phyloP scores from a whole-genome alignment of 192 early-diverging fungal genomes.

The Coemansia sp. region DNA sequence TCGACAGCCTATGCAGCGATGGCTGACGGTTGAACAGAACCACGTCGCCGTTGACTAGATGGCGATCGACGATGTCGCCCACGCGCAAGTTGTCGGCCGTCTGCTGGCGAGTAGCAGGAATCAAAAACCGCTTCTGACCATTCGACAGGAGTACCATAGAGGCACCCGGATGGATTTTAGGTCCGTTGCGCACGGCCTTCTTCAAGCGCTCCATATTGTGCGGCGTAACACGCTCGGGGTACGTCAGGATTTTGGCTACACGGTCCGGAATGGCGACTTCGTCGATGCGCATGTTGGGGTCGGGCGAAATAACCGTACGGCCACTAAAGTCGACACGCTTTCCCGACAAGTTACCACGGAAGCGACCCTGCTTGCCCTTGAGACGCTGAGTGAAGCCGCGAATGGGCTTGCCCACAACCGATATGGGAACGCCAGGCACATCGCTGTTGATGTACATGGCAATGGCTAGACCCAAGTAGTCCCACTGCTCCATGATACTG shows the following conservation, averaged over 20 bases:
- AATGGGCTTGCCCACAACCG: slow-evolving; percentile 64
- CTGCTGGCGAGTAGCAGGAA: slow-evolving; percentile 69
- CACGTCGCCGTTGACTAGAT: slow-evolving; percentile 89
- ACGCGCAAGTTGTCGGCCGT: slow-evolving; percentile 73
- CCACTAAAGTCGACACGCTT: slow-evolving; percentile 99
- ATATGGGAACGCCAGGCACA: slow-evolving; percentile 81
- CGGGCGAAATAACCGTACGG: slow-evolving; percentile 98
- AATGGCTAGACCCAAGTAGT: slow-evolving; percentile 86
- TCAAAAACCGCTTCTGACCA: slow-evolving; percentile 66
- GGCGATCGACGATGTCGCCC: slow-evolving; percentile 96
- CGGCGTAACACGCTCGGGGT: slow-evolving; percentile 89
- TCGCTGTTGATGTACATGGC: slow-evolving; percentile 98
- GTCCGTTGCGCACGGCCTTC: slow-evolving; percentile 78
- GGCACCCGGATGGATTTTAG: slow-evolving; percentile 90
- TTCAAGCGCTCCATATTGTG: slow-evolving; percentile 85
- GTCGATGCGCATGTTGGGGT: slow-evolving; percentile 97
- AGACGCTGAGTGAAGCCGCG: slow-evolving; percentile 93
- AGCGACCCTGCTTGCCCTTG: slow-evolving; percentile 98
- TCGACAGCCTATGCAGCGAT: slow-evolving; percentile 92
- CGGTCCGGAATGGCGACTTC: slow-evolving; percentile 90
- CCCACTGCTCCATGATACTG: slow-evolving; percentile 92
- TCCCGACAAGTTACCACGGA: slow-evolving; percentile 97
- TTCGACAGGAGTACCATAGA: slow-evolving; percentile 70
- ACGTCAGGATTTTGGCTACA: slow-evolving; percentile 90
- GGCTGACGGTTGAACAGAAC: slow-evolving; percentile 99